Evolutionary conservation across 805 yeast species (phyloP).

Genomic region (Wickerhamiella allomyrinae): DNA sequence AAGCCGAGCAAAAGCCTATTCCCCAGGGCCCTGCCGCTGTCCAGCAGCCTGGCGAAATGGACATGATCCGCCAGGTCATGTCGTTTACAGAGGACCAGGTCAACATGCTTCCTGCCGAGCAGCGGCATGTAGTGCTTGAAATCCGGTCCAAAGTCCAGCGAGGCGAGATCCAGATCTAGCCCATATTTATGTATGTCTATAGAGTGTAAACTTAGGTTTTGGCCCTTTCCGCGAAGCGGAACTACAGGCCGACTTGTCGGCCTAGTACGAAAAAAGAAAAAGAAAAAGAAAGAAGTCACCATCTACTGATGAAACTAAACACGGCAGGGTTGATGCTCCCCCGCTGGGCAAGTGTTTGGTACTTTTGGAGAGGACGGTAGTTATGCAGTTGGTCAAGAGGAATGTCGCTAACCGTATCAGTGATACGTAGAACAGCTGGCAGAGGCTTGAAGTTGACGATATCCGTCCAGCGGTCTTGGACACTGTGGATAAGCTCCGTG

Average conservation of each 20-base stretch:
- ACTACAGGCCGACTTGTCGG: too few relatives aligned
- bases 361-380: neutral
- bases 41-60: conserved; percentile 26
- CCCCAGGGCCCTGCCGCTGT: conserved; percentile 6
- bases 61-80: conserved; percentile 39
- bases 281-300: neutral
- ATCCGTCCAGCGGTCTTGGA: conserved; percentile 19
- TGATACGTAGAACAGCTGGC: conserved; percentile 2
- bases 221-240: too few relatives aligned
- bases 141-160: conserved; percentile 17
- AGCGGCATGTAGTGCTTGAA: conserved; percentile 27
- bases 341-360: neutral
- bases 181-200: too few relatives aligned
- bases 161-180: conserved; percentile 13
- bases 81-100: conserved; percentile 40
- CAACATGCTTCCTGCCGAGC: conserved; percentile 36
- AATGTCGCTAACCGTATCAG: too few relatives aligned
- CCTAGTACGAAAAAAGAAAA: too few relatives aligned
- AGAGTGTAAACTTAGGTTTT: too few relatives aligned
- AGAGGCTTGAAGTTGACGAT: conserved; percentile 16
- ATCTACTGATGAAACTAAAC: neutral
- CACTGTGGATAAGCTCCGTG: conserved; percentile 10
- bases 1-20: neutral
- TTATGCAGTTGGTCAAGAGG: neutral
- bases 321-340: neutral